Evolutionary conservation across 495 filamentous ascomycete genomes (phyloP), one percentile per base, ranked within the genome.

Genomic region (Podospora tetraspora): DNA sequence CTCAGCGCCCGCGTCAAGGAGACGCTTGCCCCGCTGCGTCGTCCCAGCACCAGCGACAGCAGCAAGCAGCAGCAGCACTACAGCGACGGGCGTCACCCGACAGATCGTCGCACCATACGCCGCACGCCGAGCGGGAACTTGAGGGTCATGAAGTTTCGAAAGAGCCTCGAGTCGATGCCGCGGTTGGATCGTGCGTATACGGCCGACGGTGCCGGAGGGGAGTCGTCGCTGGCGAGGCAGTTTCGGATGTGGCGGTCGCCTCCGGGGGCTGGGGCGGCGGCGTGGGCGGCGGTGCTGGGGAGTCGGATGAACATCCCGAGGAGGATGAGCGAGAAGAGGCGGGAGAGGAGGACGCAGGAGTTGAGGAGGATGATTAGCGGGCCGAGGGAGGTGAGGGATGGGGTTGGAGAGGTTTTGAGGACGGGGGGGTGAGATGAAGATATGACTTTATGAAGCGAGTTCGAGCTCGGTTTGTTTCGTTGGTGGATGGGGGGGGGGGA

Each of bases 281-380:
- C 43, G 61, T 11, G 63, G 65, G 65, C 22, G 29, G 57, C 11
- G 71, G 72, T 69, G 24, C 32, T 82, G 65, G 78, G 79, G 70
- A 70, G 73, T 58, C 78, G 67, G 64, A 80, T 83, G 58, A 82
- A 81, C 37, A 64, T 84, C 34, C 74, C 90, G 43, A 81, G 85
- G 52, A 83, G 86, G 66, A 72, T 86, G 63, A 88, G 87, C 69
- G 87, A 90, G 74, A 78, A 81, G 71, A 83, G 86, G 58, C 84
- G 87, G 27, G 91, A 92, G 78, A 88, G 85, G 70, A 80, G 88
- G 65, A 84, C 88, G 60, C 83, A 89, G 64, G 83, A 80, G 70
- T 81, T 96, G 64, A 85, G 90, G 72, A 82, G 85, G 66, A 90
- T 84, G 70, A 96, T 96, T 37, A 83, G 81, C 61, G 76, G 75